Evolutionary conservation across 2,329 filamentous ascomycete genomes (phyloP).

Genomic region (Ophiostoma angusticollis): DNA sequence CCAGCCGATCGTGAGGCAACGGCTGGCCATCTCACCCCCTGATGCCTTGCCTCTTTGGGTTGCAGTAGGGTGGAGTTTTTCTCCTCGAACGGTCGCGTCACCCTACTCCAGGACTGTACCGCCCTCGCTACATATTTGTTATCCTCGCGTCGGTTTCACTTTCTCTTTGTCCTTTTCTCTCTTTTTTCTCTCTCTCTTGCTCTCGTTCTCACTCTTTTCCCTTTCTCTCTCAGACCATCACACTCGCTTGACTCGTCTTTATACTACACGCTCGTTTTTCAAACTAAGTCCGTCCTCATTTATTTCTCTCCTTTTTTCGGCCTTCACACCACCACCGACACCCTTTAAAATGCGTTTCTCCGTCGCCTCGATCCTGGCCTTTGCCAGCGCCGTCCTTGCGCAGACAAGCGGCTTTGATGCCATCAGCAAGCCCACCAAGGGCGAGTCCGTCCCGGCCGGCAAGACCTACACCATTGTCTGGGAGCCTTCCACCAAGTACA

Average conservation of each 20-base stretch:
- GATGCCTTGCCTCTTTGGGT: too few species aligned
- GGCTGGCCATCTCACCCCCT: too few species aligned
- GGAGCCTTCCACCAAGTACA: slow-evolving; percentile 28
- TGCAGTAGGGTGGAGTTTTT: too few species aligned
- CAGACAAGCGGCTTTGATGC: slow-evolving; percentile 44
- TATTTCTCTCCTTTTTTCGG: slow-evolving; percentile 2
- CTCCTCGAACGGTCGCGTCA: too few species aligned
- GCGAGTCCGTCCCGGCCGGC: slow-evolving; percentile 35
- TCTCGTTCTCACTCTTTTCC: slow-evolving; percentile 3
- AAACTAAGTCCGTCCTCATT: too few species aligned
- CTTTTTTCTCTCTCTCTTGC: slow-evolving; percentile 5
- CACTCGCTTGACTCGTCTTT: too few species aligned
- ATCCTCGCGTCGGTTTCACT: neutral
- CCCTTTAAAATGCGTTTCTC: slow-evolving; percentile 40
- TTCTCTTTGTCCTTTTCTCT: slow-evolving; percentile 2
- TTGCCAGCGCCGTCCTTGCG: slow-evolving; percentile 36
- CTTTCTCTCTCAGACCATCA: slow-evolving; percentile 6
- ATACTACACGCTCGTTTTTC: too few species aligned
- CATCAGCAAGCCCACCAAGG: slow-evolving; percentile 33
- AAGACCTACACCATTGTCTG: slow-evolving; percentile 38
- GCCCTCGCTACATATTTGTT: too few species aligned
- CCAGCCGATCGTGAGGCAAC: too few species aligned
- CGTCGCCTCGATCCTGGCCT: slow-evolving; percentile 36
- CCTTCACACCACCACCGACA: slow-evolving; percentile 1
- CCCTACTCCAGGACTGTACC: too few species aligned